phyloP scores from a whole-genome alignment of 179 eudicot genomes.

The Heliamphora ciliata region DNA sequence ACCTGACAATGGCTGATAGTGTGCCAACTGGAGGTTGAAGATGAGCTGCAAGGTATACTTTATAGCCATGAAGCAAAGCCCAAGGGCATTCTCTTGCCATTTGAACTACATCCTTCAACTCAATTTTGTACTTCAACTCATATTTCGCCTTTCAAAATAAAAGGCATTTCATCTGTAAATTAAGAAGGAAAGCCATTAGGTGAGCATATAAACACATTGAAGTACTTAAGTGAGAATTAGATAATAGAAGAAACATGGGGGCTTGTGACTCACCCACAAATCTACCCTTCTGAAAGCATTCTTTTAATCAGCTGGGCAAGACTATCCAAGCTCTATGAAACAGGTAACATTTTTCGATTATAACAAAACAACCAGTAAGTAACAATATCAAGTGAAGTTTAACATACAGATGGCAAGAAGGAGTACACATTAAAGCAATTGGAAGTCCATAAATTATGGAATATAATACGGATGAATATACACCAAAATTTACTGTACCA shows the following conservation, averaged over 20 bases:
- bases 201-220: neutral
- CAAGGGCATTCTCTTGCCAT: conserved; percentile 52
- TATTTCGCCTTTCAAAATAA: conserved; percentile 57
- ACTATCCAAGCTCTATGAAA: conserved; percentile 70
- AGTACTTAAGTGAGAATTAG: neutral
- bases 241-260: conserved; percentile 8
- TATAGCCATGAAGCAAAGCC: conserved; percentile 54
- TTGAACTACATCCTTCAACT: conserved; percentile 55
- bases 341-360: conserved; percentile 6
- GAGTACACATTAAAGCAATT: neutral
- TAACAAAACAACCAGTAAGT: conserved; percentile 3
- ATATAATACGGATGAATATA: neutral
- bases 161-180: conserved; percentile 69
- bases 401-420: neutral
- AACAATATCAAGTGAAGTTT: neutral
- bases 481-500: neutral
- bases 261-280: conserved; percentile 33
- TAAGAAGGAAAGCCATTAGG: neutral
- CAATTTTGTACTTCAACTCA: conserved; percentile 44
- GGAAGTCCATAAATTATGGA: neutral
- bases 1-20: conserved; percentile 50
- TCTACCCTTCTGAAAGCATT: conserved; percentile 58
- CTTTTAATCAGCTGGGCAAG: conserved; percentile 76
- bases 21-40: conserved; percentile 50
- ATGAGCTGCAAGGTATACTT: conserved; percentile 52